Evolutionary conservation across 192 early-diverging fungal species (phyloP).

Genomic region (Rhizophagus prolifer): DNA sequence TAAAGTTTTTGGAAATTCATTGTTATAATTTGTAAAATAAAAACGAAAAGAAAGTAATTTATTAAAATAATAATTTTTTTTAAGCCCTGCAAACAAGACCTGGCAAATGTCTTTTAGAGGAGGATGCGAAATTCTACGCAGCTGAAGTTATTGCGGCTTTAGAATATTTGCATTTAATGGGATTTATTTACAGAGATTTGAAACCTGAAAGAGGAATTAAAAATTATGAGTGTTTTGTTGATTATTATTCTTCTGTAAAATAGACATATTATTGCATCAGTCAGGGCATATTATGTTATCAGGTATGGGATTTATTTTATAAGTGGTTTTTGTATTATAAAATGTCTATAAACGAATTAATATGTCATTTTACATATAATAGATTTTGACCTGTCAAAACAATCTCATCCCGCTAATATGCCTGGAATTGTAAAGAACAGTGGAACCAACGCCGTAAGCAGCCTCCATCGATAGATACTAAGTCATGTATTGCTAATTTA

Average conservation of each 20-base stretch:
- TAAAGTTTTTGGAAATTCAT: conserved; percentile 18
- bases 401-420: conserved; percentile 78
- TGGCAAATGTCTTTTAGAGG: conserved; percentile 85
- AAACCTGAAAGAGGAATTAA: conserved; percentile 81
- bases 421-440: conserved; percentile 64
- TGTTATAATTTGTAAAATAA: neutral
- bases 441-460: conserved; percentile 56
- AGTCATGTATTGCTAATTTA: conserved; percentile 79
- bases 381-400: conserved; percentile 98
- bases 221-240: neutral
- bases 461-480: conserved; percentile 82
- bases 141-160: conserved; percentile 94
- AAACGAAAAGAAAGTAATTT: neutral
- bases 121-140: conserved; percentile 94
- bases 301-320: neutral
- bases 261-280: conserved; percentile 87
- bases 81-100: conserved; percentile 82
- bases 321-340: neutral
- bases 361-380: neutral
- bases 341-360: neutral
- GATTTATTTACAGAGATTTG: conserved; percentile 96
- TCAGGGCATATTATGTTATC: conserved; percentile 96
- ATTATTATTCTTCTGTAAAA: conserved; percentile 15
- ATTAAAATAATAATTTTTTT: neutral
- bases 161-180: conserved; percentile 95